Evolutionary conservation across 2,329 filamentous ascomycete genomes (phyloP).

Genomic region (Pseudogymnoascus verrucosus): DNA sequence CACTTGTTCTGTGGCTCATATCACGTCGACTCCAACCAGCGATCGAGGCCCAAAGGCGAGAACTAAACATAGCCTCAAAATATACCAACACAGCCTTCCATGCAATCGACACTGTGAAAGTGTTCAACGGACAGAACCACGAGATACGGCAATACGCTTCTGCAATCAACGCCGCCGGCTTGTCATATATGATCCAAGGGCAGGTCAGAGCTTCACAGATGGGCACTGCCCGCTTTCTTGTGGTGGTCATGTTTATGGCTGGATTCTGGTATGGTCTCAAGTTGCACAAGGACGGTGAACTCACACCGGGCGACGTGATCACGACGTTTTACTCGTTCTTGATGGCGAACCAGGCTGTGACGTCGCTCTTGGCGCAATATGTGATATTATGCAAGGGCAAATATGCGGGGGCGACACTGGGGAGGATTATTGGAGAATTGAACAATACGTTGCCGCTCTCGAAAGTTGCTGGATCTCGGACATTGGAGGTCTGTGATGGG

Average conservation of each 20-base stretch:
- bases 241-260: constrained; percentile 71
- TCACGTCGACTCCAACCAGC: constrained; percentile 54
- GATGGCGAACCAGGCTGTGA: constrained; percentile 66
- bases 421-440: constrained; percentile 33
- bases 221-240: constrained; percentile 64
- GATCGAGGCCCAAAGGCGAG: constrained; percentile 59
- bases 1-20: constrained; percentile 50
- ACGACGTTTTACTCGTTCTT: constrained; percentile 82
- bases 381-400: constrained; percentile 73
- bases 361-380: constrained; percentile 67
- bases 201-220: constrained; percentile 63
- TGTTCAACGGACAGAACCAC: constrained; percentile 65
- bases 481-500: constrained; percentile 46
- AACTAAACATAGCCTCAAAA: constrained; percentile 64
- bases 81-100: constrained; percentile 59
- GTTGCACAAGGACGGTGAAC: constrained; percentile 48
- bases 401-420: constrained; percentile 59
- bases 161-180: constrained; percentile 49
- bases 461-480: constrained; percentile 26
- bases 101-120: constrained; percentile 79
- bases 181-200: constrained; percentile 60
- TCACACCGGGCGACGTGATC: constrained; percentile 59
- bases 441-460: constrained; percentile 21
- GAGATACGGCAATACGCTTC: constrained; percentile 60
- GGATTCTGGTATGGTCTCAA: constrained; percentile 83